Conservation (phyloP, 495 filamentous ascomycete species). For the Thermochaetoides thermophila region DNA sequence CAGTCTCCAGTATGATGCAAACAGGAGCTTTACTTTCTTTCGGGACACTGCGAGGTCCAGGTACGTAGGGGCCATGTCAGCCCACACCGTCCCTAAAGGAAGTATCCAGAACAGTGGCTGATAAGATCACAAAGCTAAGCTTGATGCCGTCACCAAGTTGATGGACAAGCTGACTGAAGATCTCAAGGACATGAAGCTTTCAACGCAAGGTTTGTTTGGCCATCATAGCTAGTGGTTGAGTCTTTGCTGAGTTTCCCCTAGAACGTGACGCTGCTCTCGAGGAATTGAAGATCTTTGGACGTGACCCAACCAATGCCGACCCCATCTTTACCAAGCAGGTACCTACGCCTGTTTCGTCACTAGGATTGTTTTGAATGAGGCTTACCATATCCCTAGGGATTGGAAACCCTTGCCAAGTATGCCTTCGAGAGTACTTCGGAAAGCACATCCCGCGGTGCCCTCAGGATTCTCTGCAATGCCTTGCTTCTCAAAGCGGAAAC, state of each 20-base stretch:
- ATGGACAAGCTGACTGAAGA: conserved; percentile 44
- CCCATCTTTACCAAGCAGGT: conserved; percentile 70
- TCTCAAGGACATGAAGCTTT: conserved; percentile 36
- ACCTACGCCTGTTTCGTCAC: conserved; percentile 8
- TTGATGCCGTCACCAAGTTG: conserved; percentile 45
- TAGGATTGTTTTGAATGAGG: neutral
- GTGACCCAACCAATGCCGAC: conserved; percentile 51
- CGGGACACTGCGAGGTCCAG: conserved; percentile 7
- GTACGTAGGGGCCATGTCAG: conserved; percentile 2
- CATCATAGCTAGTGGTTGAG: neutral
- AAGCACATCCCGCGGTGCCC: conserved; percentile 56
- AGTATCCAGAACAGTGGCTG: conserved; percentile 1
- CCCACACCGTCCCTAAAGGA: no score
- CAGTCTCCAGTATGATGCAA: no score
- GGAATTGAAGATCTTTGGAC: conserved; percentile 65
- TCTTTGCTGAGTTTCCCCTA: conserved; percentile 14
- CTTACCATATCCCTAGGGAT: conserved; percentile 41
- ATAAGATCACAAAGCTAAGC: conserved; percentile 37
- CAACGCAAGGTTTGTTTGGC: conserved; percentile 37
- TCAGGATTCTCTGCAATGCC: conserved; percentile 79
- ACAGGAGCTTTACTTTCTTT: no score
- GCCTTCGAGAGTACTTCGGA: conserved; percentile 48
- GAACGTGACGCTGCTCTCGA: conserved; percentile 51
- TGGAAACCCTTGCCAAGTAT: conserved; percentile 55
- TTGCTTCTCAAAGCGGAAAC: conserved; percentile 55